A percentile compares a stretch with the other conserved stretches of the same genome.
phyloP scores from a whole-genome alignment of 2,329 filamentous ascomycete genomes.

The Allantophomopsis lycopodina region DNA sequence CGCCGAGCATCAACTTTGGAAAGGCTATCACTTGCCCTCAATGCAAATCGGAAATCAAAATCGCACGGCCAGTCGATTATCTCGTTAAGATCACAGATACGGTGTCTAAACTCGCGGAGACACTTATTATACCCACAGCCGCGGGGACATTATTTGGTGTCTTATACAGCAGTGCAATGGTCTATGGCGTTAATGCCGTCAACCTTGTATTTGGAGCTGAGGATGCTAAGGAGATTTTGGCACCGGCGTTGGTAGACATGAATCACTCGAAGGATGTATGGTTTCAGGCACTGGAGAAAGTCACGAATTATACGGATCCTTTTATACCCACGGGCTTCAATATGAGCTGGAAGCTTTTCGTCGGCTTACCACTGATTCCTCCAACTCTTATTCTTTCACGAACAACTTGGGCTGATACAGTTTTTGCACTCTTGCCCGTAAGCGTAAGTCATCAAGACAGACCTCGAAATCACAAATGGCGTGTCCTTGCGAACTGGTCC shows the following conservation, averaged over 20 bases:
- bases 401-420: constrained; percentile 41
- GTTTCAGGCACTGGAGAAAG: constrained; percentile 1
- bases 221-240: constrained; percentile 41
- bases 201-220: constrained; percentile 51
- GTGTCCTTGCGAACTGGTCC: too few relatives aligned
- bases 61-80: constrained; percentile 62
- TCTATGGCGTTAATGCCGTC: constrained; percentile 48
- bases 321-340: constrained; percentile 10
- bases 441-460: constrained; percentile 9
- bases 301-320: constrained; percentile 9
- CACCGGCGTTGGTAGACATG: constrained; percentile 8
- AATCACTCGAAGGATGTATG: neutral
- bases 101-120: constrained; percentile 8
- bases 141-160: constrained; percentile 21
- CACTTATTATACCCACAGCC: constrained; percentile 13
- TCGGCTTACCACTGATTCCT: constrained; percentile 55
- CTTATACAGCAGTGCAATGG: constrained; percentile 33
- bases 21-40: constrained; percentile 72
- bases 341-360: constrained; percentile 9
- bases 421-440: constrained; percentile 19
- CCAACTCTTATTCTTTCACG: constrained; percentile 54
- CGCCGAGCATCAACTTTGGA: constrained; percentile 29
- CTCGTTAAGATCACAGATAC: constrained; percentile 34
- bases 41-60: constrained; percentile 69
- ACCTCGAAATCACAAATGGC: too few relatives aligned